Evolutionary conservation across 1,284 basidiomycete genomes (phyloP), one percentile per base, ranked within the genome.

Genomic region (Tylopilus sp.): DNA sequence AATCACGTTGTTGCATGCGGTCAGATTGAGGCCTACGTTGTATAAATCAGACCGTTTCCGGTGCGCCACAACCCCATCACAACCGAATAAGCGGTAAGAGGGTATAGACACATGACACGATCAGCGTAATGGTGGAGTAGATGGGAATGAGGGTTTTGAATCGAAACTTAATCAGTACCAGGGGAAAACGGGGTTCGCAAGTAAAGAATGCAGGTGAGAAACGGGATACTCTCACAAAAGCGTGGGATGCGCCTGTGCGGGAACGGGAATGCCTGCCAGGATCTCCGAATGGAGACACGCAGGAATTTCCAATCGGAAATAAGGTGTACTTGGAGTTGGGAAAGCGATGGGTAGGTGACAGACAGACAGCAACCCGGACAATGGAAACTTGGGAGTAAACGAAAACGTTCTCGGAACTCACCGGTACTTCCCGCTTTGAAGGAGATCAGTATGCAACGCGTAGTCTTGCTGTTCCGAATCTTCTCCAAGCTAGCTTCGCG

Each of bases 381-480:
- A 15, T 5, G 20, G 18, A 12, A 33, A 37, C 36, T 3, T 4
- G 14, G 37, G 28, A 3, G 35, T 2, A 34, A 46, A 30, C 6
- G 24, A 14, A 33, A 48, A 38, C 2, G n/a, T 41, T 39, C 47
- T 45, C 21, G 21, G n/a, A 34, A 67, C 68, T 44, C 59, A 86
- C 88, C 90, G 2, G 91, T 93, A 62, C 87, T 90, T 2, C 94
- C 94, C 12, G 94, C 92, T 68, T 96, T 97, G 82, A 98, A 95
- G 0, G 93, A 96, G 55, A 98, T 95, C 54, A 99, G 72, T 53
- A 98, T 97, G 34, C 95, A 82, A 21, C 75, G 78, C 14, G 76
- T 80, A 3, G 62, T 73, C 10, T 71, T 66, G 61, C 80, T 80
- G 24, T 63, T 80, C 62, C 81, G 82, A 68, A 99, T 94, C 54